These are phyloP conservation scores for Cylindricascospora bacillispora DNA, from an alignment of 1,139 yeast genomes.

Conservation along the genomic window DNA sequence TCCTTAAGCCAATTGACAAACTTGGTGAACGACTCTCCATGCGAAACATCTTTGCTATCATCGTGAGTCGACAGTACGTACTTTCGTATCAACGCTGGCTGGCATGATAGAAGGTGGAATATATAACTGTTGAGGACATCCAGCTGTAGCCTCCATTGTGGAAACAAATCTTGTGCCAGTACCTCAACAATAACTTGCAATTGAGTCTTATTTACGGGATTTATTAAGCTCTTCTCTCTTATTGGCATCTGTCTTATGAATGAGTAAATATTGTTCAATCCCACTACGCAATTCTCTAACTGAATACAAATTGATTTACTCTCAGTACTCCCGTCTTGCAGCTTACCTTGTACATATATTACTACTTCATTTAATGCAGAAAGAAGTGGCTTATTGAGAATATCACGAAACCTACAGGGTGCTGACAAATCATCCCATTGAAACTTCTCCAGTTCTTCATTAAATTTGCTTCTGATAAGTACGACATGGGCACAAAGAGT, in stretches of 20 bases:
- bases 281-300: constrained; percentile 14
- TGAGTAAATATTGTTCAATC: constrained; percentile 13
- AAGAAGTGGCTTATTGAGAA: too few species aligned
- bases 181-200: constrained; percentile 10
- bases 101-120: constrained; percentile 8
- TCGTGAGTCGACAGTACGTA: too few species aligned
- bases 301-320: constrained; percentile 2
- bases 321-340: too few species aligned
- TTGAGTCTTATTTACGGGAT: too few species aligned
- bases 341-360: too few species aligned
- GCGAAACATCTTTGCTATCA: constrained; percentile 6
- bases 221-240: too few species aligned
- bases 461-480: too few species aligned
- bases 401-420: too few species aligned
- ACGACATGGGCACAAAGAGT: too few species aligned
- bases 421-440: too few species aligned
- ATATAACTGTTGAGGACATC: constrained; percentile 12
- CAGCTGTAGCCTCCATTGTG: constrained; percentile 14
- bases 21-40: constrained; percentile 9
- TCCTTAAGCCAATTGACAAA: constrained; percentile 14
- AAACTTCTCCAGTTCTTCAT: too few species aligned
- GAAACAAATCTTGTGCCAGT: constrained; percentile 12
- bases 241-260: constrained; percentile 13
- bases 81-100: constrained; percentile 5
- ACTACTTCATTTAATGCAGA: too few species aligned